These are phyloP conservation scores for Cryptosporidium felis DNA, from an alignment of 169 alveolate genomes.

Conservation along the genomic window DNA sequence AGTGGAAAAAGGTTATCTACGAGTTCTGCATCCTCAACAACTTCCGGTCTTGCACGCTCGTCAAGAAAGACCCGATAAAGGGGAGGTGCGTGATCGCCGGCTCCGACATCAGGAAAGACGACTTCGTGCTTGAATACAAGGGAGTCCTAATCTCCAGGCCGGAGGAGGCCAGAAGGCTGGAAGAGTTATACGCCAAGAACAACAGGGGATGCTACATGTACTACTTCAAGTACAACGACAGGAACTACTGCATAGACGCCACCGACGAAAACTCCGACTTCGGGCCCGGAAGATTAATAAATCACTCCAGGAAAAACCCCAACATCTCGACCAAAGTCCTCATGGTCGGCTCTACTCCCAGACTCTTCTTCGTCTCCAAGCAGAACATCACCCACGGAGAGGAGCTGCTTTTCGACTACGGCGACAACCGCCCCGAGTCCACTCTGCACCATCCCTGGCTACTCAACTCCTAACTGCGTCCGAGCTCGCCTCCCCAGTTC, in stretches of 20 bases:
- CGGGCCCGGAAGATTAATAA: conserved; percentile 88
- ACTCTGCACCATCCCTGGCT: conserved; percentile 86
- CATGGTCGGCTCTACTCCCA: conserved; percentile 74
- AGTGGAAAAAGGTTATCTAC: conserved; percentile 68
- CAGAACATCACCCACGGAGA: conserved; percentile 84
- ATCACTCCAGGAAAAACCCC: conserved; percentile 86
- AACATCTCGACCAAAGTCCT: conserved; percentile 82
- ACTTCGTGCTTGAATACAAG: conserved; percentile 85
- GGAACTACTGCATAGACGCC: conserved; percentile 86
- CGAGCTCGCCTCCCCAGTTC: too few relatives aligned
- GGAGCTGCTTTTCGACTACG: conserved; percentile 88
- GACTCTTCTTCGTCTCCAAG: conserved; percentile 83
- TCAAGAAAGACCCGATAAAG: conserved; percentile 72
- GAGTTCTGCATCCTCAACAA: conserved; percentile 54
- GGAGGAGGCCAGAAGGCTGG: conserved; percentile 2
- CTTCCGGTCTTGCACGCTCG: conserved; percentile 39
- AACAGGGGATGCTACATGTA: conserved; percentile 83
- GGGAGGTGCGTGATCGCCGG: conserved; percentile 90
- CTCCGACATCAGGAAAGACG: conserved; percentile 81
- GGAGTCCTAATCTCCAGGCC: conserved; percentile 83
- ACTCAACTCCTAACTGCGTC: too few relatives aligned
- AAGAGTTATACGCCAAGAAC: conserved; percentile 3
- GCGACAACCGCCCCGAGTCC: conserved; percentile 84
- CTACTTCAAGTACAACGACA: conserved; percentile 81
- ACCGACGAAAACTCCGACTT: conserved; percentile 83